A percentile compares a stretch with the other conserved stretches of the same genome.
Conservation (phyloP, 2,329 filamentous ascomycete genomes). For the Alternaria brassicicola region DNA sequence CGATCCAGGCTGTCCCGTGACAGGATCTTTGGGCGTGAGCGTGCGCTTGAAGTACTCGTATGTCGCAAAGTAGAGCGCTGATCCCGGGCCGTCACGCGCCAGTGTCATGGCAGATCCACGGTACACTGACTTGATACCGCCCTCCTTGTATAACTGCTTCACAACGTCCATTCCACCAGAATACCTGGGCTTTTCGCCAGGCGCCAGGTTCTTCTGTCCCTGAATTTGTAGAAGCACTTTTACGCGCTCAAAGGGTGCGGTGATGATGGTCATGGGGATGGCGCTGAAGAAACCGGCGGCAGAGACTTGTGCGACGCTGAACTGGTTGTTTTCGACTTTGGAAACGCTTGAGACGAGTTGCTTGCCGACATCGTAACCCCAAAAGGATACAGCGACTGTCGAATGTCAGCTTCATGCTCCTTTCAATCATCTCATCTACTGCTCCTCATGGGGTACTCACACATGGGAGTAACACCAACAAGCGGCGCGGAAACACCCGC, state of each 20-base stretch:
- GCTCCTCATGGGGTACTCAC: conserved; percentile 62
- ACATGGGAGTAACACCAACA: conserved; percentile 98
- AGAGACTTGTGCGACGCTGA: conserved; percentile 85
- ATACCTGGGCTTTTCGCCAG: conserved; percentile 93
- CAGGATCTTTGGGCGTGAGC: conserved; percentile 80
- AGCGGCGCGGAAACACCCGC: conserved; percentile 96
- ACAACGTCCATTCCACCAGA: conserved; percentile 87
- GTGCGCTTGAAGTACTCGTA: conserved; percentile 94
- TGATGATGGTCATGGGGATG: conserved; percentile 96
- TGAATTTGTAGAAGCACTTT: conserved; percentile 99
- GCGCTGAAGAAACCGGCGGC: conserved; percentile 93
- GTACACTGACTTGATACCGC: conserved; percentile 90
- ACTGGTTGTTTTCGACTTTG: conserved; percentile 69
- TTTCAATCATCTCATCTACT: background rate
- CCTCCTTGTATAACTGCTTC: conserved; percentile 88
- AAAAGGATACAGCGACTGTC: conserved; percentile 70
- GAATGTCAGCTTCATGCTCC: conserved; percentile 6
- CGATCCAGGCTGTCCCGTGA: conserved; percentile 73
- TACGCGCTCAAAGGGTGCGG: conserved; percentile 98
- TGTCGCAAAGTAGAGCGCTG: conserved; percentile 93
- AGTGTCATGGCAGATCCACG: conserved; percentile 89
- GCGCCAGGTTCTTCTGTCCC: conserved; percentile 81
- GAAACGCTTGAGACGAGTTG: conserved; percentile 75
- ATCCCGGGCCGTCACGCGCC: conserved; percentile 90
- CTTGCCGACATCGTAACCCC: conserved; percentile 95